Conservation (phyloP, 441 rosid genomes). For the Aleurites moluccanus region DNA sequence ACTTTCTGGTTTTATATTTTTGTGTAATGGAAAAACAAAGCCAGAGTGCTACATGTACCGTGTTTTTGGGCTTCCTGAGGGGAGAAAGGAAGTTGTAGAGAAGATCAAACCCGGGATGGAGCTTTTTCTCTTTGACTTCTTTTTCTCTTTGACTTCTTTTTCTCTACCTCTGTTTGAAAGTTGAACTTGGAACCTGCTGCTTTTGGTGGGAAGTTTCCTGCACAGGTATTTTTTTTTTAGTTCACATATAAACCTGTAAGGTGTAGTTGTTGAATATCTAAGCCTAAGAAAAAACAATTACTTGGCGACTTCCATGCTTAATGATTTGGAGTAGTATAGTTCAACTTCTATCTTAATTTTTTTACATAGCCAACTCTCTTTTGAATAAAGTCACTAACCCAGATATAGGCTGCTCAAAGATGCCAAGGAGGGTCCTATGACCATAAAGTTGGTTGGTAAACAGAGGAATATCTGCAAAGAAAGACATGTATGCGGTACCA, state of each 20-base stretch:
- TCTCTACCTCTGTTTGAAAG: slow-evolving; percentile 28
- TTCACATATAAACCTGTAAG: background rate
- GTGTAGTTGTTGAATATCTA: background rate
- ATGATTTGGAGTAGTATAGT: background rate
- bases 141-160: too few species aligned
- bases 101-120: slow-evolving; percentile 30
- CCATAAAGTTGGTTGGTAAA: background rate
- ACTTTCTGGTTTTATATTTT: slow-evolving; percentile 49
- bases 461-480: background rate
- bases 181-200: slow-evolving; percentile 34
- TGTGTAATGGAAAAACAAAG: slow-evolving; percentile 36
- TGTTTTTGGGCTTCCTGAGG: slow-evolving; percentile 33
- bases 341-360: background rate
- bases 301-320: background rate
- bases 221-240: slow-evolving; percentile 30
- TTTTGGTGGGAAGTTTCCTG: slow-evolving; percentile 32
- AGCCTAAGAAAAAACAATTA: background rate
- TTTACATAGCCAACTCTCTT: background rate
- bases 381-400: background rate
- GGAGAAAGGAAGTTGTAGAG: slow-evolving; percentile 23
- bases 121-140: slow-evolving; percentile 38
- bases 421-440: background rate
- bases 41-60: slow-evolving; percentile 33
- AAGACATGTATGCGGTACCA: background rate
- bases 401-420: background rate